Evolutionary conservation across 441 rosid genomes (phyloP), one percentile per base, ranked within the genome.

Genomic region (Populus tomentosa): DNA sequence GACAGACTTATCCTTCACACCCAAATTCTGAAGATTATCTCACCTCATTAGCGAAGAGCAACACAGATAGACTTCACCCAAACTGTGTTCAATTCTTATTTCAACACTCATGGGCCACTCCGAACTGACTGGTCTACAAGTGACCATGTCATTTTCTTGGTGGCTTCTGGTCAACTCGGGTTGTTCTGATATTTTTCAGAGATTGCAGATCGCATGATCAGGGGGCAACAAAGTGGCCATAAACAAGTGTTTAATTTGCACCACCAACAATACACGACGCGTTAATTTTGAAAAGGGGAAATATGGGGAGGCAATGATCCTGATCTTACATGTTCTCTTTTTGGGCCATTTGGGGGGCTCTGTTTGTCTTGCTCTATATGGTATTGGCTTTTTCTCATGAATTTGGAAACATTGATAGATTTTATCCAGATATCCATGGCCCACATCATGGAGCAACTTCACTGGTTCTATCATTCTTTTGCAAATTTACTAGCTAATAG

Each of bases 371-470:
- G 42, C 42, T 38, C 42, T 38, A 8, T 1, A 38, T 23, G 62
- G 53, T 61, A 68, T 70, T 75, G 86, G 78, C 77, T 78, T 80
- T 38, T 72, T 65, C 40, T 78, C 23, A 13, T 46, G 26, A 24
- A 61, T 32, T 18, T n/a, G 42, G 74, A 30, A 73, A 56, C 81
- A 69, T 56, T 2, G 7, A 65, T 26, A 36, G 84, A 83, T 76
- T 78, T 83, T 63, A 33, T 50, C 46, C 7, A 62, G 86, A 83
- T 80, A 71, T 36, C 7, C 32, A 33, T 76, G 78, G 65, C 80
- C 82, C 70, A 73, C 86, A 24, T 77, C 18, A 33, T 73, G 79
- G 67, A 50, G 36, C 64, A 64, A 8, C 1, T 32, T 69, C 21
- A 7, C 62, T 8, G 7, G 23, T 5, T 71, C 42, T 38, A 3